phyloP scores from a whole-genome alignment of 495 filamentous ascomycete genomes.

The Polyplosphaeria fusca region DNA sequence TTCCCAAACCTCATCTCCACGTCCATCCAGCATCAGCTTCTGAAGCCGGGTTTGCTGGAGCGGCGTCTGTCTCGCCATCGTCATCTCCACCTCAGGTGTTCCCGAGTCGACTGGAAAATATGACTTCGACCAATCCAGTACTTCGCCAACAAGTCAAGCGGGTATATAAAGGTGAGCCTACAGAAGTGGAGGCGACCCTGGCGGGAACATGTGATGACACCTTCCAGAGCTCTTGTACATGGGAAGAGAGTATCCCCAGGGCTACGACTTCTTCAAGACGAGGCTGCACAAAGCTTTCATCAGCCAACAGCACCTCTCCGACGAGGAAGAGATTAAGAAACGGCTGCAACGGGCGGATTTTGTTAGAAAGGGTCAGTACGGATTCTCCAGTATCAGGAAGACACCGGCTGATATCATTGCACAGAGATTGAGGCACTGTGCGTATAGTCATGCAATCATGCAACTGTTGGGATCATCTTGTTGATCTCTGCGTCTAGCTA shows the following conservation, averaged over 20 bases:
- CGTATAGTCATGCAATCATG: slow-evolving; percentile 39
- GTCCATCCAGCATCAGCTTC: neutral
- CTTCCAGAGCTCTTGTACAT: slow-evolving; percentile 73
- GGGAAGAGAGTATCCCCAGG: slow-evolving; percentile 82
- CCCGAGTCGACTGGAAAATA: slow-evolving; percentile 22
- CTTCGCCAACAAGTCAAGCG: slow-evolving; percentile 78
- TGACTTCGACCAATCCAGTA: slow-evolving; percentile 34
- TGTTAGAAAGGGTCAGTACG: slow-evolving; percentile 75
- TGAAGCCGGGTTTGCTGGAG: no score
- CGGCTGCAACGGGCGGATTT: slow-evolving; percentile 78
- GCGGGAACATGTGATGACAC: slow-evolving; percentile 8
- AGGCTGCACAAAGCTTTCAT: slow-evolving; percentile 83
- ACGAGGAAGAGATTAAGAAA: slow-evolving; percentile 70
- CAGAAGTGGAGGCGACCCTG: neutral
- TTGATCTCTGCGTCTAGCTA: slow-evolving; percentile 59
- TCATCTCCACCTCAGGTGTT: neutral
- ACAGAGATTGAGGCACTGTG: slow-evolving; percentile 88
- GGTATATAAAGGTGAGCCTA: slow-evolving; percentile 77
- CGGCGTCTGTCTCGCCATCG: neutral
- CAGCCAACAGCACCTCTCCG: slow-evolving; percentile 62
- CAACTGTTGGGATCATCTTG: slow-evolving; percentile 3
- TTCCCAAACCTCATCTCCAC: neutral
- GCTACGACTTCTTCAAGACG: slow-evolving; percentile 77
- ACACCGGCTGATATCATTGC: neutral
- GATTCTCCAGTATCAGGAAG: neutral